Evolutionary conservation across 202 grass and related monocot genomes (phyloP).

Genomic region (Carex sylvatica): DNA sequence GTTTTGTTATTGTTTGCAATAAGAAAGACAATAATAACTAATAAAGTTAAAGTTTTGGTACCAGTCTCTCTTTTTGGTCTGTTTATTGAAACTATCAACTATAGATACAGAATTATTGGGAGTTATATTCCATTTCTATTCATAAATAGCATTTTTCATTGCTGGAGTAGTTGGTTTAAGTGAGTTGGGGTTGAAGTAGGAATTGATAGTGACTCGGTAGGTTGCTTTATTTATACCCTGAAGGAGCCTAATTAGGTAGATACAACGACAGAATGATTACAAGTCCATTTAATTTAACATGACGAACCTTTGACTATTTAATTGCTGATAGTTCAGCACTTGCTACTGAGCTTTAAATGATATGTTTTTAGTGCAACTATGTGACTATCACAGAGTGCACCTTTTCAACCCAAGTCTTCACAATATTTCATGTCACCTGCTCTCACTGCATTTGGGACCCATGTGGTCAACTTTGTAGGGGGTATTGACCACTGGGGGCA

Average conservation of each 20-base stretch:
- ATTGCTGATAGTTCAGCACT: background rate
- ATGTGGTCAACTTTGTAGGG: no score
- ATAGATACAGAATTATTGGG: background rate
- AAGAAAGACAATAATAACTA: background rate
- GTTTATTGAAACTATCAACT: background rate
- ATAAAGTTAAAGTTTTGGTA: background rate
- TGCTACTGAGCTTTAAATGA: conserved; percentile 1
- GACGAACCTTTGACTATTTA: background rate
- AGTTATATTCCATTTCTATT: background rate
- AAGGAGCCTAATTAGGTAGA: conserved; percentile 13
- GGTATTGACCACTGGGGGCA: no score
- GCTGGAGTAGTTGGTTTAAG: background rate
- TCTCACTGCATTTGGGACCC: no score
- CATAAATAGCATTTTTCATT: background rate
- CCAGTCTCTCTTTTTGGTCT: background rate
- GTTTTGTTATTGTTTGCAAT: background rate
- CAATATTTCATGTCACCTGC: background rate
- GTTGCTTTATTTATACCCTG: conserved; percentile 16
- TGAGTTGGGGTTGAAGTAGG: background rate
- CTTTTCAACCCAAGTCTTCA: background rate
- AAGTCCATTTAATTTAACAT: conserved; percentile 9
- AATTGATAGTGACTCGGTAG: conserved; percentile 1
- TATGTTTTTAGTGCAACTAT: background rate
- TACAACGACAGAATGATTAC: conserved; percentile 7
- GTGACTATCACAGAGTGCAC: background rate